Evolutionary conservation across 106 monocot genomes (phyloP).

Genomic region (Apostasia shenzhenica): DNA sequence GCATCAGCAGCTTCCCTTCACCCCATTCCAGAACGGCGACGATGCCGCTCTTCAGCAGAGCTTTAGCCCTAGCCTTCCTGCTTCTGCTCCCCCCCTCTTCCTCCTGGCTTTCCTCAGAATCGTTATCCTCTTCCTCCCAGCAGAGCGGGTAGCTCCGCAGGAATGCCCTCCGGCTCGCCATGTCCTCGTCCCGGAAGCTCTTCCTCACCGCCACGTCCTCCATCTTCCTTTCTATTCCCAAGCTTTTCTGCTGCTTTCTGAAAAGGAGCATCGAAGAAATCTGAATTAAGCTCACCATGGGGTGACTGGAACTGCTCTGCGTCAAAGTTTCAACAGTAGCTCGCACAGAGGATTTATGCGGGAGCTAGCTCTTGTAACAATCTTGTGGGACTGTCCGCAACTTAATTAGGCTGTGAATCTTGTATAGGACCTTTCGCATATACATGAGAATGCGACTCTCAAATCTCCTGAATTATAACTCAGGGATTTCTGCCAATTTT

Average conservation of each 20-base stretch:
- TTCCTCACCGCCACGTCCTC: constrained; percentile 29
- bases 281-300: too few species aligned
- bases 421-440: too few species aligned
- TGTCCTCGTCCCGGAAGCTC: constrained; percentile 65
- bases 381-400: too few species aligned
- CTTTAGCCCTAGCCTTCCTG: background rate
- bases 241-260: background rate
- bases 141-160: constrained; percentile 75
- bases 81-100: background rate
- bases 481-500: too few species aligned
- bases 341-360: too few species aligned
- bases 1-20: constrained; percentile 39
- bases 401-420: too few species aligned
- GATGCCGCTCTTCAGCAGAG: constrained; percentile 19
- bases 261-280: too few species aligned
- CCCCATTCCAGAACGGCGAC: constrained; percentile 39
- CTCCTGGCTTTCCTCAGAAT: background rate
- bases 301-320: too few species aligned
- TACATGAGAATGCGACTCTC: too few species aligned
- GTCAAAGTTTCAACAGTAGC: too few species aligned
- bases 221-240: background rate
- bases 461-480: too few species aligned
- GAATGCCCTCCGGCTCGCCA: constrained; percentile 54
- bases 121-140: constrained; percentile 21
- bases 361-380: too few species aligned